Percentiles rank a stretch among this genome's conserved stretches.
Conservation (phyloP, 768 basidiomycete species). For the Auricularia sp. region DNA sequence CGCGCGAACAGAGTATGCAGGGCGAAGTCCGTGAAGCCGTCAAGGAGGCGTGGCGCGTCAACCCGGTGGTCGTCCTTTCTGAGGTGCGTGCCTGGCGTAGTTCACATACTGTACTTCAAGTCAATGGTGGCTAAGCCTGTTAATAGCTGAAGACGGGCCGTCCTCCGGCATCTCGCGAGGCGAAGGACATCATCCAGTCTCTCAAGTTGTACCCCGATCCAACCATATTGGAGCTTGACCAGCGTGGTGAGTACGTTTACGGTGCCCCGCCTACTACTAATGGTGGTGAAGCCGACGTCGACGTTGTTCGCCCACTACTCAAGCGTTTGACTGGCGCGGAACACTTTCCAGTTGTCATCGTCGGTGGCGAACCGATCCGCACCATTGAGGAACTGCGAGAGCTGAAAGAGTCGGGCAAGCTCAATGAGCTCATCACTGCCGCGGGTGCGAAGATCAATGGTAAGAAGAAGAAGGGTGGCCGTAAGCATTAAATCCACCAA, state of each 20-base stretch:
- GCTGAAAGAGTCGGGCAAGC: slow-evolving; percentile 39
- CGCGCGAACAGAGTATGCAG: slow-evolving; percentile 32
- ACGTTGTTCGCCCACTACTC: slow-evolving; percentile 52
- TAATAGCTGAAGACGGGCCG: slow-evolving; percentile 25
- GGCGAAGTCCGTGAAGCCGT: slow-evolving; percentile 53
- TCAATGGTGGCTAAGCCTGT: not conserved
- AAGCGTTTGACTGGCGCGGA: slow-evolving; percentile 43
- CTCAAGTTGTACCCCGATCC: slow-evolving; percentile 53
- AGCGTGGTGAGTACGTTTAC: slow-evolving; percentile 31
- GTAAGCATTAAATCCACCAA: not conserved
- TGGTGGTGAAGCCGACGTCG: slow-evolving; percentile 40
- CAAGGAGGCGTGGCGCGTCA: slow-evolving; percentile 55
- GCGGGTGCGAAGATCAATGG: slow-evolving; percentile 51
- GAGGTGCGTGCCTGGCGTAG: slow-evolving; percentile 34
- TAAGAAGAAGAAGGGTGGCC: slow-evolving; percentile 21
- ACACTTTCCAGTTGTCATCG: slow-evolving; percentile 55
- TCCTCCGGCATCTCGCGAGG: slow-evolving; percentile 54
- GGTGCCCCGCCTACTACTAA: not conserved
- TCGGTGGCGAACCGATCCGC: slow-evolving; percentile 48
- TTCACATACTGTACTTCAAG: too few relatives aligned
- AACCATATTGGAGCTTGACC: slow-evolving; percentile 60
- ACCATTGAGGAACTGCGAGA: slow-evolving; percentile 41
- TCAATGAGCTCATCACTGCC: slow-evolving; percentile 37
- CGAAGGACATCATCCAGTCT: slow-evolving; percentile 45
- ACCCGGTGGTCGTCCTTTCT: slow-evolving; percentile 66